These are phyloP conservation scores for Heliamphora exappendiculata DNA, from an alignment of 148 eudicot species.

Conservation along the genomic window DNA sequence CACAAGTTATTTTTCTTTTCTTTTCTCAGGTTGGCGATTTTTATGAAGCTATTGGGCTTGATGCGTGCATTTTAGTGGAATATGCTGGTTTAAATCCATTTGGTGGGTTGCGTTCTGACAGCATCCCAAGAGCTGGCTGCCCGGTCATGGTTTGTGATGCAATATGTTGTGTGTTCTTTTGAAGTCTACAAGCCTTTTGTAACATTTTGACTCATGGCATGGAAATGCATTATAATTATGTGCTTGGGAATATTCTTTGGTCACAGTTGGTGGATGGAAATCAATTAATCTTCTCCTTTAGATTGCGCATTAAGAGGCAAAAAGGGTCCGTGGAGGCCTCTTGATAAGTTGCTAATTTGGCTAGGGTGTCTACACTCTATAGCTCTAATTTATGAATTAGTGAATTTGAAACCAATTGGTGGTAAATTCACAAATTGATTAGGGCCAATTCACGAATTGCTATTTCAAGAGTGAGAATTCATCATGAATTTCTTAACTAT, in stretches of 20 bases:
- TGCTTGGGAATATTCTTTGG: background rate
- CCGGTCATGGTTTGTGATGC: constrained; percentile 68
- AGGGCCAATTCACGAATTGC: background rate
- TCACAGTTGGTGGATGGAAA: constrained; percentile 3
- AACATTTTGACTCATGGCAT: background rate
- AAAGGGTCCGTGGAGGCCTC: background rate
- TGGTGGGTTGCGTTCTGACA: constrained; percentile 94
- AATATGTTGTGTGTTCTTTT: background rate
- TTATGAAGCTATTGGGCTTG: constrained; percentile 92
- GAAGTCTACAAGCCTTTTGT: constrained; percentile 2
- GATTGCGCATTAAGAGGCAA: background rate
- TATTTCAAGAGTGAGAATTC: background rate
- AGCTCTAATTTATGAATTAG: background rate
- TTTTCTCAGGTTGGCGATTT: constrained; percentile 83
- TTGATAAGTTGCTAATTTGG: background rate
- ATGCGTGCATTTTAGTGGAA: constrained; percentile 95
- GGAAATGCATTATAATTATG: background rate
- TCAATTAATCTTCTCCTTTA: background rate
- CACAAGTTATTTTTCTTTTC: constrained; percentile 3
- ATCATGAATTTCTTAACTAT: background rate
- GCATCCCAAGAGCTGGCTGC: constrained; percentile 94
- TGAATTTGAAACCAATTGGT: background rate
- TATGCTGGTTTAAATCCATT: constrained; percentile 95
- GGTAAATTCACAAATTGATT: background rate
- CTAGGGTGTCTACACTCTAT: background rate